A percentile compares a stretch with the other conserved stretches of the same genome.
Evolutionary conservation across 768 basidiomycete species (phyloP).

Genomic region (Dacryopinax spathularia): DNA sequence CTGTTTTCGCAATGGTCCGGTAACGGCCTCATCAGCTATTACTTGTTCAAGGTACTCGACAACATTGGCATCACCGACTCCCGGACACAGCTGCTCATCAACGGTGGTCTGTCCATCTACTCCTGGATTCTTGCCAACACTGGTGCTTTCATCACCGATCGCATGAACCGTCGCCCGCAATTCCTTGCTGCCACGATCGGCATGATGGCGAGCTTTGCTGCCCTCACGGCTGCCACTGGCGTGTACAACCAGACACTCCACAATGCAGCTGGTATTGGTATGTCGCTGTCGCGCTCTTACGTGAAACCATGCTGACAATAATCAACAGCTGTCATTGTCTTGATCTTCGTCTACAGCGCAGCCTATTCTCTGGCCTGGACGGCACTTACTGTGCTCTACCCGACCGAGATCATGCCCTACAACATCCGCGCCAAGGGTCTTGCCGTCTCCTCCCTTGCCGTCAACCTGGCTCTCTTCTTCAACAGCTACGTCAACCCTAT

Average conservation of each 20-base stretch:
- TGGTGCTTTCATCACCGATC: conserved; percentile 35
- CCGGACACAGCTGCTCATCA: conserved; percentile 53
- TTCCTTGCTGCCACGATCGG: background rate
- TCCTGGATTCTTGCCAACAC: conserved; percentile 41
- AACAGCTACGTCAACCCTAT: conserved; percentile 82
- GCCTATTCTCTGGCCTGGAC: conserved; percentile 48
- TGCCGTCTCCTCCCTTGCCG: conserved; percentile 62
- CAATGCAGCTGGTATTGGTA: background rate
- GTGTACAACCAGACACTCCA: background rate
- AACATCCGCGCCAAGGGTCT: conserved; percentile 74
- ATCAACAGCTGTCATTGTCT: conserved; percentile 15
- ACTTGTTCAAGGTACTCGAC: conserved; percentile 56
- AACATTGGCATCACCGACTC: conserved; percentile 23
- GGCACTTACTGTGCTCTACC: conserved; percentile 74
- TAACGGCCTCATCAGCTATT: conserved; percentile 27
- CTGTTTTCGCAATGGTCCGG: conserved; percentile 7
- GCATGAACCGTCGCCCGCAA: conserved; percentile 32
- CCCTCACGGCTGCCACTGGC: conserved; percentile 23
- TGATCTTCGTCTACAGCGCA: conserved; percentile 35
- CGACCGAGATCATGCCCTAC: conserved; percentile 78
- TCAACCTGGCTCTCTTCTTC: conserved; percentile 70
- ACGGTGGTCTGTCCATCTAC: conserved; percentile 38
- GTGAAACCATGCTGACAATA: conserved; percentile 32
- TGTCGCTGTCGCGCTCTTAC: conserved; percentile 43
- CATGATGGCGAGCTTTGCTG: background rate